Conservation (phyloP, 2,329 filamentous ascomycete genomes). For the Tolypocladium cylindrosporum region DNA sequence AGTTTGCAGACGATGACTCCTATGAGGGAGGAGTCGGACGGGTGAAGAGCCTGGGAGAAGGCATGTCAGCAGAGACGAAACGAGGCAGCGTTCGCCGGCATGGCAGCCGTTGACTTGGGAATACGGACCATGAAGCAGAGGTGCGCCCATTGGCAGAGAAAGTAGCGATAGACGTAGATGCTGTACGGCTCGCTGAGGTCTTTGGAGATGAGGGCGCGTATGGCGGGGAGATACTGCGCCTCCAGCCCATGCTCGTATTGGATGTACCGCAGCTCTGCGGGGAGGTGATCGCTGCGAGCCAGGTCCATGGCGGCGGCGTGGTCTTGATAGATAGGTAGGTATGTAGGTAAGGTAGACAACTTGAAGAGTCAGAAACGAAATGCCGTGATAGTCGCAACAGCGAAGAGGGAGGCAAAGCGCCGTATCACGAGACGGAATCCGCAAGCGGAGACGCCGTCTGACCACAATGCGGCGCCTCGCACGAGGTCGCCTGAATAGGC, state of each 20-base stretch:
- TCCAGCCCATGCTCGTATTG: slow-evolving; percentile 55
- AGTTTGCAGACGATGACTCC: slow-evolving; percentile 94
- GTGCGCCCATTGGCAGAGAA: slow-evolving; percentile 94
- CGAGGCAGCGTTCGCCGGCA: background rate
- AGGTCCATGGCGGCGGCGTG: slow-evolving; percentile 13
- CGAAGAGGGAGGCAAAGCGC: background rate
- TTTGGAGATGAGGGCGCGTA: slow-evolving; percentile 87
- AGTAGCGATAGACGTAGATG: slow-evolving; percentile 98
- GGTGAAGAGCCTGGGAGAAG: slow-evolving; percentile 43
- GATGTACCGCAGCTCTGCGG: slow-evolving; percentile 44
- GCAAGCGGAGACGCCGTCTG: background rate
- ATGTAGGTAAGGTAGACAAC: background rate
- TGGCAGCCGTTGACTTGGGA: background rate
- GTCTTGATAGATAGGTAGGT: background rate
- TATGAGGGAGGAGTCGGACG: slow-evolving; percentile 54
- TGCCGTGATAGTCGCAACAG: background rate
- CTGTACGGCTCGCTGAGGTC: slow-evolving; percentile 97
- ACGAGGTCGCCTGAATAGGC: background rate
- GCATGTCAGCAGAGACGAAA: slow-evolving; percentile 1
- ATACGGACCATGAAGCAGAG: slow-evolving; percentile 79
- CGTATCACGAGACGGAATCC: background rate
- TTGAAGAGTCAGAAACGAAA: background rate
- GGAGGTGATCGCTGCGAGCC: slow-evolving; percentile 22
- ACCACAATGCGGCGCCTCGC: background rate
- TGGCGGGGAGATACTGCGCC: slow-evolving; percentile 64